A percentile compares a stretch with the other conserved stretches of the same genome.
These are phyloP conservation scores for Monosporascus sp. DNA, from an alignment of 2,329 filamentous ascomycete genomes.

Conservation along the genomic window DNA sequence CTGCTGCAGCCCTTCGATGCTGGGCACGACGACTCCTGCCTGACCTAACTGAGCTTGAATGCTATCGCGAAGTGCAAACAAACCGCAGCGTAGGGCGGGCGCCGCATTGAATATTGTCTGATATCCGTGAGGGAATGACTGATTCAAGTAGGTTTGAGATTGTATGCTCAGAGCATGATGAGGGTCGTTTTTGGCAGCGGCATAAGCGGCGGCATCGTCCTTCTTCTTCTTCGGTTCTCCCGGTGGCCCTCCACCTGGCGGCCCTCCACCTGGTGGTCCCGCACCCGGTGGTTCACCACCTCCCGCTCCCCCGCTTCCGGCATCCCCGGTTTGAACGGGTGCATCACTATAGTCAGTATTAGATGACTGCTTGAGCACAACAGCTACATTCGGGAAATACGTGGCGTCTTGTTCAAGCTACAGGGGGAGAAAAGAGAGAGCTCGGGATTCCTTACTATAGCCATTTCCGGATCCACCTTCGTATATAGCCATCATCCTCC, in stretches of 20 bases:
- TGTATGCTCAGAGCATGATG: neutral
- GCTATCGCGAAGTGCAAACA: slow-evolving; percentile 11
- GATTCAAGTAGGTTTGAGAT: neutral
- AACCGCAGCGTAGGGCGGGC: slow-evolving; percentile 2
- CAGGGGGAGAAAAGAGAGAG: too few species aligned
- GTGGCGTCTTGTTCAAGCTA: too few species aligned
- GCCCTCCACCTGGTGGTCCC: neutral
- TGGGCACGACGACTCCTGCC: slow-evolving; percentile 1
- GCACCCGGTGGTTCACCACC: neutral
- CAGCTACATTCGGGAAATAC: too few species aligned
- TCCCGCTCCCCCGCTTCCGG: neutral
- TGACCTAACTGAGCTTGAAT: slow-evolving; percentile 7
- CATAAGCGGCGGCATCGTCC: too few species aligned
- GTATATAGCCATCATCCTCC: slow-evolving; percentile 11
- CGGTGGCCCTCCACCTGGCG: neutral
- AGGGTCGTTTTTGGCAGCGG: too few species aligned
- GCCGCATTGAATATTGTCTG: slow-evolving; percentile 1
- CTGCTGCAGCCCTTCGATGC: neutral
- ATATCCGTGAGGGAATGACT: slow-evolving; percentile 6
- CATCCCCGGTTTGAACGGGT: neutral
- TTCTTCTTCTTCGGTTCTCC: too few species aligned
- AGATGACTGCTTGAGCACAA: neutral
- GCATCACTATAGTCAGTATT: neutral
- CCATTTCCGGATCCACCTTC: slow-evolving; percentile 11
- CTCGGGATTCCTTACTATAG: slow-evolving; percentile 5